Base-by-base conservation (phyloP, 768 basidiomycete genomes). In the Tylopilus rubrobrunneus region DNA sequence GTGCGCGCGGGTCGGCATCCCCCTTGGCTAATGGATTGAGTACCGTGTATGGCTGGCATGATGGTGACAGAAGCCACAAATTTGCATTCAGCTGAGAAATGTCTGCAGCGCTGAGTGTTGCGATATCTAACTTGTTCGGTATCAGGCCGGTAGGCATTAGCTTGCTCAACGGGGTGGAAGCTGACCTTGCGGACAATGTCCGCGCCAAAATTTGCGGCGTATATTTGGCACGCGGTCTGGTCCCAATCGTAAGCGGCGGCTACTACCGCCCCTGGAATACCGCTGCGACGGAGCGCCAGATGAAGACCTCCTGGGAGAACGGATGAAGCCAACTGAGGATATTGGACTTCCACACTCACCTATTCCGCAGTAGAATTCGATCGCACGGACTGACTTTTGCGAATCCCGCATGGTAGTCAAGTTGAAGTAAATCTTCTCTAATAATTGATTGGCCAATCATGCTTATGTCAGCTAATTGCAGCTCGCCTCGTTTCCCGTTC, bases 221-320 rank as follows among this genome's bases (percentile, higher is more conserved):
- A 92, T 17, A 89, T 87, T 50, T 76, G 76, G 59, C 83, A 85
- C 34, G 87, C 87, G 19, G 74, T 75, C 59, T 83, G 87, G 71
- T 91, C 89, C 87, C 89, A 90, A 66, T 92, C 90, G 63, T 85
- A 89, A n/a, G 89, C 87, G 56, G 78, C 79, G 6, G 84, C 71
- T 0, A 67, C 56, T 0, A 67, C 55, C 9, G 70, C 60, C 5
- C 74, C 82, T 19, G 73, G 60, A 43, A 80, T 69, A 10, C 60
- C 63, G 60, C 82, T 84, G 48, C 80, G 76, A 43, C 71, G 62
- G 17, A 92, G 74, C 7, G 88, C 89, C 25, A 80, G 73, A 72
- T 88, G 86, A 6, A 92, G 73, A 7, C 89, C 89, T 25, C 88
- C 89, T 90, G 46, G 15, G 49, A 46, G 39, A 41, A 10, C 43